Evolutionary conservation across 345 rosid genomes (phyloP).

Genomic region (Eucalyptus albens): DNA sequence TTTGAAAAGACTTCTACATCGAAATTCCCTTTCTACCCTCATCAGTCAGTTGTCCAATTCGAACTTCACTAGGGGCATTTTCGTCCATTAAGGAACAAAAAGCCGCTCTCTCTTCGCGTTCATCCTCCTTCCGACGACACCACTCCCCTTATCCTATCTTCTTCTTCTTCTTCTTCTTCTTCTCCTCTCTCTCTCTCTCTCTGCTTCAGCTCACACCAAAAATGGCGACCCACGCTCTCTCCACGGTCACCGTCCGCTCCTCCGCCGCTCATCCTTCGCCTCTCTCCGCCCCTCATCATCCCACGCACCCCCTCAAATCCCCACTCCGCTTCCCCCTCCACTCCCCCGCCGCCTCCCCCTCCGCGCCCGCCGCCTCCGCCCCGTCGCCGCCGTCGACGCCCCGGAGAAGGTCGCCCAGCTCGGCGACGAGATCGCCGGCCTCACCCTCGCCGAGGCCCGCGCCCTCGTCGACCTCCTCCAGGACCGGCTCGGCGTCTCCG

Average conservation of each 20-base stretch:
- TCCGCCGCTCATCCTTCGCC: slow-evolving; percentile 6
- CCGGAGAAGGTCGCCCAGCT: slow-evolving; percentile 68
- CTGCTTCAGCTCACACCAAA: not conserved
- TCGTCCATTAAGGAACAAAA: not conserved
- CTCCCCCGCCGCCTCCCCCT: slow-evolving; percentile 4
- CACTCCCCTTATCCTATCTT: not conserved
- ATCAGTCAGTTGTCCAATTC: not conserved
- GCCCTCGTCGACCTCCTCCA: slow-evolving; percentile 69
- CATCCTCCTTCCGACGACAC: not conserved
- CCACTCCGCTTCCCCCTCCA: slow-evolving; percentile 25
- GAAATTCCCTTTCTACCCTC: not conserved
- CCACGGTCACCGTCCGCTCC: slow-evolving; percentile 19
- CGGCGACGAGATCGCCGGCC: slow-evolving; percentile 44
- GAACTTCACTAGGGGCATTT: not conserved
- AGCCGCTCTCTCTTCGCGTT: not conserved
- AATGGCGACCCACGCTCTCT: slow-evolving; percentile 6
- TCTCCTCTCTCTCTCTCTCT: not conserved
- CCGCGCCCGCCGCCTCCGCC: slow-evolving; percentile 39
- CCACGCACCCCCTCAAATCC: slow-evolving; percentile 3
- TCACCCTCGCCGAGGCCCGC: slow-evolving; percentile 75
- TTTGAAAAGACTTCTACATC: too few species aligned
- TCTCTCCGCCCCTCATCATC: not conserved
- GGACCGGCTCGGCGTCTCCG: slow-evolving; percentile 77
- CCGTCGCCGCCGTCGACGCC: slow-evolving; percentile 45
- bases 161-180: not conserved